Base-by-base conservation (phyloP, 768 basidiomycete genomes). In the Russula ochroleuca region DNA sequence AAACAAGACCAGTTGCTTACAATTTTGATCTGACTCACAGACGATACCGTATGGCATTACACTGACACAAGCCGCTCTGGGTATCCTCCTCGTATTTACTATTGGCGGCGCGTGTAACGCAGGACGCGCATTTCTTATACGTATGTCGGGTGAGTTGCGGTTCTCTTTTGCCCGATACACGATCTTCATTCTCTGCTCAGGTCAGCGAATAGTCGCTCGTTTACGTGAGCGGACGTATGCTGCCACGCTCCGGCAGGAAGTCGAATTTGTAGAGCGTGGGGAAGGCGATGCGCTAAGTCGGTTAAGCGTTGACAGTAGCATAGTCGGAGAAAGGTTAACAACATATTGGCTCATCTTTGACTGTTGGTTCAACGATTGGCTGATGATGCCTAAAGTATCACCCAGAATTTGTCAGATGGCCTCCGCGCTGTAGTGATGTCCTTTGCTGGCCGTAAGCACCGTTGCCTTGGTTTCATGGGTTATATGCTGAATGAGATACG, bases 241-340 rank as follows among this genome's bases (percentile, higher is more conserved):
- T 8, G 89, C 91, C n/a, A 84, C 93, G 3, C 78, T 98, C 8
- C 81, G 79, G 57, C 93, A 97, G 74, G 95, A 98, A 73, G 88
- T 96, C 31, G 94, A 96, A 73, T 95, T 86, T 73, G 91, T 95
- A 7, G 95, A 97, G 73, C 83, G 83, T 41, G 92, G 92, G 2
- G 93, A 95, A 66, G 96, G 96, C 9, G 96, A 99, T 72, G 90
- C 97, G 10, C 78, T 98, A 49, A 95, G 93, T 73, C 79, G 96
- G 60, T 79, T 98, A 37, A 94, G 90, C 62, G 88, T 88, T 1
- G 96, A 99, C 72, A 91, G 92, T 7, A 91, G 85, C 68, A 91
- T 98, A 67, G 91, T 98, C 47, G 96, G 96, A 48, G 94, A 93
- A 76, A 92, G 90, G 91, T 90, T 35, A 61, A n/a, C 28, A 33